Evolutionary conservation across 2,329 filamentous ascomycete genomes (phyloP), one percentile per base, ranked within the genome.

Genomic region (Fusarium praegraminearum): DNA sequence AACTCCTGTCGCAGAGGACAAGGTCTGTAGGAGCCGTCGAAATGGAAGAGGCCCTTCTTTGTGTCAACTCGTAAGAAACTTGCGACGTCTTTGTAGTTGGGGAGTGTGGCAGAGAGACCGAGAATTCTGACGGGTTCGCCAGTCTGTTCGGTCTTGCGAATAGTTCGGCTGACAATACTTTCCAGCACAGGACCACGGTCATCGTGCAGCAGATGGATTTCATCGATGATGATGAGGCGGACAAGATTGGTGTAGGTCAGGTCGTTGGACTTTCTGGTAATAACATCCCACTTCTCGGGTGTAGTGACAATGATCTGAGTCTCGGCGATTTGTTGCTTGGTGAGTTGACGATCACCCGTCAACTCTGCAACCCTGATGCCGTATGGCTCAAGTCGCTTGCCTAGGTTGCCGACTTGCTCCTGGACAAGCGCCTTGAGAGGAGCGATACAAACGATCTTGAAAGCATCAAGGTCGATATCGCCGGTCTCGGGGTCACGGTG

Each of bases 261-360:
- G 78, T 99, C 97, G 3, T 95, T 98, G 9, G 95, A 94, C 81
- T 99, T 99, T 81, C 97, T 90, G 8, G 97, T 99, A 73, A 99
- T 98, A 72, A 99, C 95, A 80, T 99, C 96, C 92, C 94, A 99
- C 82, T 99, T 99, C 81, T 99, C 96, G 22, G 96, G 96, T 0
- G 96, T 99, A 1, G 96, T 99, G 62, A 99, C 94, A 73, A 99
- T 99, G 73, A 99, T 91, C 79, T 99, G 95, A 1, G 96, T 99
- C 76, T 99, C 96, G 3, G 95, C 90, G 69, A 99, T 98, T 84
- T 99, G 96, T 79, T 97, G 94, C 81, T 99, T 99, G 22, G 95
- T 99, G 77, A 99, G 91, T 81, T 98, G 96, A 55, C 96, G 93
- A 82, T 99, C 96, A 83, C 96, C 96, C 66, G 96, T 99, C 76